These are phyloP conservation scores for Rhamnella rubrinervis DNA, from an alignment of 331 rosid genomes.

Conservation along the genomic window DNA sequence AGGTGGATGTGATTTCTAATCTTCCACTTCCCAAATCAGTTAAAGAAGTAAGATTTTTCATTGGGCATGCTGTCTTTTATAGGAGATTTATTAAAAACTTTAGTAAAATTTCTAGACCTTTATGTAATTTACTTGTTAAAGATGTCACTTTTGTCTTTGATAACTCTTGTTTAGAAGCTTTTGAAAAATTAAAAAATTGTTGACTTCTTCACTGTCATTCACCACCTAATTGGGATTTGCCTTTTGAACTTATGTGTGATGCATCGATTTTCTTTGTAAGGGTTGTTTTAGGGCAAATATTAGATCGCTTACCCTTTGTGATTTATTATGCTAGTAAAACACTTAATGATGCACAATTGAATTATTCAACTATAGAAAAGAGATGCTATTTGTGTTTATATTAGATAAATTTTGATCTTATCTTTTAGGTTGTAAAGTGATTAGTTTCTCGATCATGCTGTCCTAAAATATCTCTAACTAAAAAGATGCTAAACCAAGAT, in stretches of 20 bases:
- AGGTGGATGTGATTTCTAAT: slow-evolving; percentile 4
- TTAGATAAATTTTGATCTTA: background rate
- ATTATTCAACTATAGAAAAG: background rate
- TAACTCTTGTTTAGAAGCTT: background rate
- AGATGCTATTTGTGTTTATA: background rate
- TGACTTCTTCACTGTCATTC: background rate
- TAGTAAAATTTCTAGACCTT: slow-evolving; percentile 1
- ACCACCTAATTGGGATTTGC: slow-evolving; percentile 2
- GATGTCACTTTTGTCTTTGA: background rate
- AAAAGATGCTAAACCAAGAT: background rate
- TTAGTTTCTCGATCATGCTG: background rate
- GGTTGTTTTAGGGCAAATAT: background rate
- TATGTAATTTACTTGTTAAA: background rate
- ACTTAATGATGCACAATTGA: slow-evolving; percentile 1
- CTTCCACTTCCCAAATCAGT: background rate
- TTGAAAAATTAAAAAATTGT: background rate
- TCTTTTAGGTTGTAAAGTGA: background rate
- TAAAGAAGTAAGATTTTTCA: slow-evolving; percentile 1
- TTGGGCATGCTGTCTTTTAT: background rate
- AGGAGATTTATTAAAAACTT: background rate
- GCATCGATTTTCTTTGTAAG: background rate
- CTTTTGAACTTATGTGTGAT: slow-evolving; percentile 8
- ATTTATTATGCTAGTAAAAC: background rate
- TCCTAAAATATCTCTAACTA: background rate
- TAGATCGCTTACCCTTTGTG: background rate